Evolutionary conservation across 768 basidiomycete species (phyloP).

Genomic region (Scleroderma bovista): DNA sequence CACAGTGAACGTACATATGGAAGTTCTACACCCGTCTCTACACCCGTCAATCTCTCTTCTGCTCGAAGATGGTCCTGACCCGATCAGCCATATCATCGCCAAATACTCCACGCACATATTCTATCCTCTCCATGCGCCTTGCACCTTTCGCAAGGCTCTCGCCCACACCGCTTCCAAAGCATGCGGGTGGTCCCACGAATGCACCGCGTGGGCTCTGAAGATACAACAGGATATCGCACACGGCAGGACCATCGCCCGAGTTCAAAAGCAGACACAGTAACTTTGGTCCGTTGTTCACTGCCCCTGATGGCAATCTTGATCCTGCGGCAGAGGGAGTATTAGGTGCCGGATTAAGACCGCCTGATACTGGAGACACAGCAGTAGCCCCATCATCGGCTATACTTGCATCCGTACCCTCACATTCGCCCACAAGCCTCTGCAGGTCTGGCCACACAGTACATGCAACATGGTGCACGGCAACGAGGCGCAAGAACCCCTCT

Average conservation of each 20-base stretch:
- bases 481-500: conserved; percentile 55
- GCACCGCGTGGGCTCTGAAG: conserved; percentile 37
- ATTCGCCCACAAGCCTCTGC: conserved; percentile 13
- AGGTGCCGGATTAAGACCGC: background rate
- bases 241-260: conserved; percentile 42
- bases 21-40: too few species aligned
- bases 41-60: background rate
- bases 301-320: background rate
- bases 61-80: conserved; percentile 10
- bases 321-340: background rate
- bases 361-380: background rate
- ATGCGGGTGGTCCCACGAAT: conserved; percentile 43
- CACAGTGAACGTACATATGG: too few species aligned
- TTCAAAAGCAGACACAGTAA: conserved; percentile 19
- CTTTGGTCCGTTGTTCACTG: background rate
- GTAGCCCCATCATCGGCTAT: conserved; percentile 37
- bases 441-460: conserved; percentile 70
- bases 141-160: background rate
- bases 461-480: conserved; percentile 79
- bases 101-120: conserved; percentile 10
- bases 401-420: conserved; percentile 32
- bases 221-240: conserved; percentile 56
- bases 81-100: conserved; percentile 7
- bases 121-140: conserved; percentile 14
- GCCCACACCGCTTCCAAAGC: conserved; percentile 35